Conservation (phyloP, 768 basidiomycete species). For the Clathrus columnatus region DNA sequence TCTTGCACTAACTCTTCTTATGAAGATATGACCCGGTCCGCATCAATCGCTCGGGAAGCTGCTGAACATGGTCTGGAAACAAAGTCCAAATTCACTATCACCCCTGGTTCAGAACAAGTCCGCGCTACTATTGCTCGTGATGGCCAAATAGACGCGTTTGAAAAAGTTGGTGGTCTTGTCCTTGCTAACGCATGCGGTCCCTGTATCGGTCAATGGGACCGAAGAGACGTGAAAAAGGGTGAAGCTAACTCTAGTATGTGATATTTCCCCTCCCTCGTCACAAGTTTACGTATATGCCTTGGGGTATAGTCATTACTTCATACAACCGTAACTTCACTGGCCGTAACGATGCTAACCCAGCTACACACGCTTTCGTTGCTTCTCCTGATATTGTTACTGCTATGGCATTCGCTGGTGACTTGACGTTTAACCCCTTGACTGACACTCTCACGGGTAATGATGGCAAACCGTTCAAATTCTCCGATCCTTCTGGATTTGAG, state of each 20-base stretch:
- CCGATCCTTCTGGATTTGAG: slow-evolving; percentile 82
- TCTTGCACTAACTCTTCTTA: slow-evolving; percentile 99
- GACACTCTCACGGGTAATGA: slow-evolving; percentile 82
- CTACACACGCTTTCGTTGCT: slow-evolving; percentile 93
- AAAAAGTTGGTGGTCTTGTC: slow-evolving; percentile 82
- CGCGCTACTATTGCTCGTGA: slow-evolving; percentile 97
- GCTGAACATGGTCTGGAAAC: slow-evolving; percentile 74
- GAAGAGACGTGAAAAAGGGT: slow-evolving; percentile 94
- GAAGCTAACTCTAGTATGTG: slow-evolving; percentile 87
- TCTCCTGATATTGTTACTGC: slow-evolving; percentile 95
- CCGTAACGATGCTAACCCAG: slow-evolving; percentile 98
- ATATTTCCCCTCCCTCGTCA: not conserved
- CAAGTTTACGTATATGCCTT: not conserved
- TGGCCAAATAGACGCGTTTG: slow-evolving; percentile 83
- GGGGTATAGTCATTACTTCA: slow-evolving; percentile 80
- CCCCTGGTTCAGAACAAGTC: slow-evolving; percentile 97
- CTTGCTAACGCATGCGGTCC: slow-evolving; percentile 99
- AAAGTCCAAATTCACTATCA: slow-evolving; percentile 96
- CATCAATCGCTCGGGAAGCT: slow-evolving; percentile 88
- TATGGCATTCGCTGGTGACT: slow-evolving; percentile 87
- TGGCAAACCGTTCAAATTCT: slow-evolving; percentile 96
- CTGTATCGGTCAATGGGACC: slow-evolving; percentile 99
- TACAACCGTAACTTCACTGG: slow-evolving; percentile 99
- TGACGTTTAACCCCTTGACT: slow-evolving; percentile 94
- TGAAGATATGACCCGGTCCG: slow-evolving; percentile 98